These are phyloP conservation scores for Globisporangium alternatum DNA, from an alignment of 352 stramenopile genomes.

Conservation along the genomic window DNA sequence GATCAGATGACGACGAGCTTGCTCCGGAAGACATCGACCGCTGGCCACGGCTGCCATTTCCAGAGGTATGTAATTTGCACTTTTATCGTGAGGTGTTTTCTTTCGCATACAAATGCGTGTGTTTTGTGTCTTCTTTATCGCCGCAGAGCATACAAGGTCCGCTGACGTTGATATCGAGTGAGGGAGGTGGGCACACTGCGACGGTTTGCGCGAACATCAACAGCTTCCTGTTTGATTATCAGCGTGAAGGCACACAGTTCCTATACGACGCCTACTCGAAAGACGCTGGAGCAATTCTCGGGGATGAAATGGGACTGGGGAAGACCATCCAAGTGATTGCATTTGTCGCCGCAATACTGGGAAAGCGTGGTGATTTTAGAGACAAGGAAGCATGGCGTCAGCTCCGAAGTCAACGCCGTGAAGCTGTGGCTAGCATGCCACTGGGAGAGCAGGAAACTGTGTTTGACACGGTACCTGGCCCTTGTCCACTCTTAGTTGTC, in stretches of 20 bases:
- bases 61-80: slow-evolving; percentile 26
- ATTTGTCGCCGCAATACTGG: slow-evolving; percentile 88
- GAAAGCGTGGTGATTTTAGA: slow-evolving; percentile 91
- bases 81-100: neutral
- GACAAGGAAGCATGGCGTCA: slow-evolving; percentile 95
- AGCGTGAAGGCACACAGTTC: slow-evolving; percentile 66
- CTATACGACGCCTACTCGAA: slow-evolving; percentile 52
- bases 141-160: slow-evolving; percentile 32
- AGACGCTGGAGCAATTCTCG: slow-evolving; percentile 89
- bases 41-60: slow-evolving; percentile 52
- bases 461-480: slow-evolving; percentile 24
- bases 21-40: slow-evolving; percentile 22
- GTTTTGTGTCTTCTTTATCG: neutral
- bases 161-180: slow-evolving; percentile 30
- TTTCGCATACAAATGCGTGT: neutral
- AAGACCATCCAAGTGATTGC: slow-evolving; percentile 94
- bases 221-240: slow-evolving; percentile 71
- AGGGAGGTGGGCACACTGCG: slow-evolving; percentile 9
- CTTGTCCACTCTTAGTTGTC: slow-evolving; percentile 95
- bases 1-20: slow-evolving; percentile 25
- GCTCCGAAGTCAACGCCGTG: slow-evolving; percentile 92
- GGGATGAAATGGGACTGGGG: slow-evolving; percentile 97
- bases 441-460: neutral
- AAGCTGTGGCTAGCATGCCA: neutral
- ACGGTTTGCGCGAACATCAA: slow-evolving; percentile 71